A percentile compares a stretch with the other conserved stretches of the same genome.
Evolutionary conservation across 2,329 filamentous ascomycete species (phyloP).

Genomic region (Cercospora sesami): DNA sequence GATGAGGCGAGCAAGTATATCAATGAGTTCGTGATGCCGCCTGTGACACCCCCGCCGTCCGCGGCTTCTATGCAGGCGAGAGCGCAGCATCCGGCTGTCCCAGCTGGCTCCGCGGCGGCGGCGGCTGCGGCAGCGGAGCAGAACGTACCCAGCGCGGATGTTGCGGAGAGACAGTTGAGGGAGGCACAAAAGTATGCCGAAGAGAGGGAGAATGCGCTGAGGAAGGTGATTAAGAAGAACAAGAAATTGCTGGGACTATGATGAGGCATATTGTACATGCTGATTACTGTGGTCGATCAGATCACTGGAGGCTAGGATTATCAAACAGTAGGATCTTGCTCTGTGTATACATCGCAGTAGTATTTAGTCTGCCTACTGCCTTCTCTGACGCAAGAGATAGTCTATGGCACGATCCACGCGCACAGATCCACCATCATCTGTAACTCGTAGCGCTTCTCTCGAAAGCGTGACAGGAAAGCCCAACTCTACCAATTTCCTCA

Average conservation of each 20-base stretch:
- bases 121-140: slow-evolving; percentile 5
- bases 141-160: slow-evolving; percentile 31
- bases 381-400: slow-evolving; percentile 48
- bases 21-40: slow-evolving; percentile 43
- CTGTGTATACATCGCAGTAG: neutral
- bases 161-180: slow-evolving; percentile 35
- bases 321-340: neutral
- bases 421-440: slow-evolving; percentile 61
- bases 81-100: slow-evolving; percentile 1
- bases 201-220: slow-evolving; percentile 38
- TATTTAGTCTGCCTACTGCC: neutral
- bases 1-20: slow-evolving; percentile 42
- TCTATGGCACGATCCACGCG: slow-evolving; percentile 59
- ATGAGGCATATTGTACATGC: neutral
- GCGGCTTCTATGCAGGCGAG: slow-evolving; percentile 14
- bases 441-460: slow-evolving; percentile 58
- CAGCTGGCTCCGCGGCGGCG: neutral
- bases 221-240: slow-evolving; percentile 41
- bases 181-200: slow-evolving; percentile 38
- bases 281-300: neutral
- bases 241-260: slow-evolving; percentile 35
- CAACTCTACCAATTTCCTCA: slow-evolving; percentile 59
- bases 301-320: neutral
- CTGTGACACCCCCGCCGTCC: slow-evolving; percentile 35
- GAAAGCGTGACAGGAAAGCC: slow-evolving; percentile 59